Percentiles rank a stretch among this genome's conserved stretches.
phyloP scores from a whole-genome alignment of 2,329 filamentous ascomycete species.

The Pseudomassariella vexata region DNA sequence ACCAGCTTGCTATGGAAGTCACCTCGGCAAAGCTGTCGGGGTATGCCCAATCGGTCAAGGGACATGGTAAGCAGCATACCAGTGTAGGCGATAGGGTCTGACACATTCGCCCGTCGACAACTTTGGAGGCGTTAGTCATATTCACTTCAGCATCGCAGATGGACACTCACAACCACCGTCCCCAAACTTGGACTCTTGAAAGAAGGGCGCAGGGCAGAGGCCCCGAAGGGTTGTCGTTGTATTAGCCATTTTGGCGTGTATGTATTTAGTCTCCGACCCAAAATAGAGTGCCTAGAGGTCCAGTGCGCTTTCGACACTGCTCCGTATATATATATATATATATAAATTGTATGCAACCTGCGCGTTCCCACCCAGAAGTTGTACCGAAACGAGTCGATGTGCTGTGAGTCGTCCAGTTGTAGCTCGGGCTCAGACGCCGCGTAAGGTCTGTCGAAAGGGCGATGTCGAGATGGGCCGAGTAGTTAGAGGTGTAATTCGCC shows the following conservation, averaged over 20 bases:
- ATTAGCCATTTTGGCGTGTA: slow-evolving; percentile 5
- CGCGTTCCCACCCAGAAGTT: background rate
- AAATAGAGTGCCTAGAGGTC: background rate
- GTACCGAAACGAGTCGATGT: background rate
- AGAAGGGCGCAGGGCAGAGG: slow-evolving; percentile 64
- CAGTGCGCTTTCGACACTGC: background rate
- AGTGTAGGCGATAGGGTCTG: slow-evolving; percentile 39
- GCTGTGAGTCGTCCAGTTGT: background rate
- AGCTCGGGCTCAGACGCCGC: background rate
- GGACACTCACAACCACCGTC: slow-evolving; percentile 23
- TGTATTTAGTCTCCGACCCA: background rate
- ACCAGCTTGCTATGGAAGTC: slow-evolving; percentile 68
- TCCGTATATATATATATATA: too few species aligned
- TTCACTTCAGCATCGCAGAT: slow-evolving; percentile 1
- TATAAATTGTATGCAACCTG: background rate
- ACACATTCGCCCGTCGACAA: slow-evolving; percentile 50
- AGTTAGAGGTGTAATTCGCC: background rate
- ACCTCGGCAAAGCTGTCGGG: slow-evolving; percentile 53
- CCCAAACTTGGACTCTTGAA: slow-evolving; percentile 53
- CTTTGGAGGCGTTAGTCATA: slow-evolving; percentile 28
- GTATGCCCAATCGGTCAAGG: slow-evolving; percentile 72
- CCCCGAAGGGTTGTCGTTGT: slow-evolving; percentile 4
- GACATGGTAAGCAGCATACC: slow-evolving; percentile 85
- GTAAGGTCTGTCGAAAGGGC: background rate
- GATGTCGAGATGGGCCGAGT: background rate